Base-by-base conservation (phyloP, 805 yeast species). In the Scheffersomyces ergatensis region DNA sequence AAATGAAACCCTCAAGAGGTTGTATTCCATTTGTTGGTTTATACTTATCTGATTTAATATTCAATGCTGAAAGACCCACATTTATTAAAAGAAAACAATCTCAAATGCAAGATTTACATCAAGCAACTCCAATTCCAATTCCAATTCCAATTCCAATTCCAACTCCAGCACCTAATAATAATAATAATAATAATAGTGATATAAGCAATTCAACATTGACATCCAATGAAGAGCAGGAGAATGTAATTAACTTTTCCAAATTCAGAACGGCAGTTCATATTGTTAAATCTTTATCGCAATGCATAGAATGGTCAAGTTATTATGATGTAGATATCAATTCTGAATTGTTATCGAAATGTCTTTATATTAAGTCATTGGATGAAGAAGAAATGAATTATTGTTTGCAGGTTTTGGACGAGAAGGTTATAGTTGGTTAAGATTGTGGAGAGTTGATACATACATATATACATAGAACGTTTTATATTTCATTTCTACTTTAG, bases 1-100 rank as follows among this genome's bases (percentile, higher is more conserved):
- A 75, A 31, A 67, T 85, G 36, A 74, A 74, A 41, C 80, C 83
- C 17, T 69, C 83, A 4, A 70, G 69, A 43, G 98, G 98, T 2
- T 82, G 95, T 50, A 80, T 92, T 38, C 98, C 99, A 17, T 92
- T 90, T 58, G 78, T 90, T 39, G 97, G 95, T 1, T 70, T 92
- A 23, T 89, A 88, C 53, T 60, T 92, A 34, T 82, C 90, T 3
- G 98, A 92, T 58, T 70, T 92, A 51, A 79, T 87, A 0, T 78
- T 84, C 54, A 89, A 88, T 58, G 76, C 83, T 2, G 85, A 82
- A 48, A 62, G 82, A 44, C 79, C 84, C 0, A 72, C 78, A 9
- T 65, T 67, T 40, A 60, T 77, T 31, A 62, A 60, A 51, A 59
- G 12, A 52, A 65, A 26, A 54, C n/a, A 42, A 15, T 25, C 38